phyloP scores from a whole-genome alignment of 768 basidiomycete species.

The Boletus reticuloceps region DNA sequence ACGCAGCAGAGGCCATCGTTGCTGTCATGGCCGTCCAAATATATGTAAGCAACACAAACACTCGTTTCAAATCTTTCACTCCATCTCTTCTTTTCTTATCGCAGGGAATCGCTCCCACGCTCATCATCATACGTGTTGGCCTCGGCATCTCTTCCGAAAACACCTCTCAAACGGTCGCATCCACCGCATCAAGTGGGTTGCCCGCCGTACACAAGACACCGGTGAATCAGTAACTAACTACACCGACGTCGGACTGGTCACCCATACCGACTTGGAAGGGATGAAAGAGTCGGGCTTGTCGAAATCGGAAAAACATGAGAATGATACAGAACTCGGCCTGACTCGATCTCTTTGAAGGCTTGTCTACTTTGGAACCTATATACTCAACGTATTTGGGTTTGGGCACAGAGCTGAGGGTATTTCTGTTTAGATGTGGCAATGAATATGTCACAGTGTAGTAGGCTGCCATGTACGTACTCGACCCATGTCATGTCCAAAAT shows the following conservation, averaged over 20 bases:
- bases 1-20: constrained; percentile 36
- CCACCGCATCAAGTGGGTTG: constrained; percentile 27
- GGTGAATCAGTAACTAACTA: constrained; percentile 18
- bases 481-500: too few species aligned
- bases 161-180: constrained; percentile 6
- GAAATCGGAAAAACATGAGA: background rate
- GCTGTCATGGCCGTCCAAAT: constrained; percentile 39
- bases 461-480: too few species aligned
- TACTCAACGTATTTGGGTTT: background rate
- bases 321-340: background rate
- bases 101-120: constrained; percentile 35
- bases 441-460: background rate
- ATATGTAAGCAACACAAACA: constrained; percentile 32
- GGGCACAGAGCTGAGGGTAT: too few species aligned
- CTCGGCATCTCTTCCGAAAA: constrained; percentile 31
- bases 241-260: constrained; percentile 15
- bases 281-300: constrained; percentile 3
- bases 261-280: constrained; percentile 20
- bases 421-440: background rate
- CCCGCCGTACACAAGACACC: constrained; percentile 8
- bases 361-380: background rate
- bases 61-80: background rate
- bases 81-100: background rate
- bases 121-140: constrained; percentile 35
- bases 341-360: too few species aligned